Evolutionary conservation across 768 basidiomycete genomes (phyloP), one percentile per base, ranked within the genome.

Genomic region (Dentipellis sp.): DNA sequence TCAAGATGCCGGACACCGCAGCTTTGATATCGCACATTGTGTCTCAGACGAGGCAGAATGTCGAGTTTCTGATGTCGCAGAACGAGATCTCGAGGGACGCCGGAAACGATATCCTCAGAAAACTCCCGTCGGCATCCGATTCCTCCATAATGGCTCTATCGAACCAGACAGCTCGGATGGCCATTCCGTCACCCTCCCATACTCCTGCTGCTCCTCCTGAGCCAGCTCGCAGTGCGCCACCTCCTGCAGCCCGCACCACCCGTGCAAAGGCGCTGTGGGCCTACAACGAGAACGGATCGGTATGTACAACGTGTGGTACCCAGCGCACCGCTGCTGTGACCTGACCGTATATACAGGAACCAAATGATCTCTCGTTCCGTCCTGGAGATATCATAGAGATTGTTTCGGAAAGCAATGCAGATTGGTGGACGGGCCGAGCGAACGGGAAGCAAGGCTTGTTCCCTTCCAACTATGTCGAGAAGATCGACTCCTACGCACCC

Each of bases 351-450:
- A 53, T 9, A 38, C 64, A 92, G 87, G 87, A 91, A 62, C 73
- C 78, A 11, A 81, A 85, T n/a, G 92, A 95, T 66, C 75, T 95
- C 8, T 79, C 83, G 1, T 93, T 95, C 75, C 67, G 72, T 23
- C 68, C 78, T 0, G 92, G 90, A 3, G 92, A 94, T 64, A 73
- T 82, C 47, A 79, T 95, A 57, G 87, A 90, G 56, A 77, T 95
- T 56, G 67, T 88, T 42, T 80, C 85, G 56, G 88, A 93, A 66
- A 86, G 82, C 47, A 91, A 93, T 56, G 74, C 74, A 3, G 92
- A 94, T 67, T 94, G 92, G 92, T 95, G 90, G 91, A 80, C 78
- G 8, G 91, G 92, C 23, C 75, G 69, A 58, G 63, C 77, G 55
- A 77, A 83, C 36, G 84, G 83, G 22, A 76, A 72, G 56, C 78